These are phyloP conservation scores for Rhodotorula sp. DNA, from an alignment of 1,284 basidiomycete species.

Conservation along the genomic window DNA sequence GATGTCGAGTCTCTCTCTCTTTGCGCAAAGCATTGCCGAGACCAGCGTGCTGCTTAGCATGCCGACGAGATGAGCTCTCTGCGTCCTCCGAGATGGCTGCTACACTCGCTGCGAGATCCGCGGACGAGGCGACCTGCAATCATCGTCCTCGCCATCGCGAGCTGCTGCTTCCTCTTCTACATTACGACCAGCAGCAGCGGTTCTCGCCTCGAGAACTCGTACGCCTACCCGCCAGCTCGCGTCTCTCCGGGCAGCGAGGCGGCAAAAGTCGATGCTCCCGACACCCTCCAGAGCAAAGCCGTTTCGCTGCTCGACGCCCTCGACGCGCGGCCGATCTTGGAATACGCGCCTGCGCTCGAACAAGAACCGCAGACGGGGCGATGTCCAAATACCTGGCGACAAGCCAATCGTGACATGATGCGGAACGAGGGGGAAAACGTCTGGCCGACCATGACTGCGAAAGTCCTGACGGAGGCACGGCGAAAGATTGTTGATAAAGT, in stretches of 20 bases:
- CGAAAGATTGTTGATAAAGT: slow-evolving; percentile 49
- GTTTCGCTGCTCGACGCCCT: not conserved
- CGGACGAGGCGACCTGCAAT: not conserved
- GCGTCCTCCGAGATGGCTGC: not conserved
- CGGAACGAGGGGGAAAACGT: slow-evolving; percentile 45
- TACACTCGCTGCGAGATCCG: not conserved
- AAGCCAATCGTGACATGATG: slow-evolving; percentile 52
- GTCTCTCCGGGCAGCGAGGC: not conserved
- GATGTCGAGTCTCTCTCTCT: too few relatives aligned
- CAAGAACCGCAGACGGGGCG: not conserved
- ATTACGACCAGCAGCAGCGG: too few relatives aligned
- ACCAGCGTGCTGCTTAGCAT: not conserved
- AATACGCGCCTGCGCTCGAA: not conserved
- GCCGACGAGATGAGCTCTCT: not conserved
- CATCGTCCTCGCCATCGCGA: not conserved
- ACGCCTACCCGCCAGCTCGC: not conserved
- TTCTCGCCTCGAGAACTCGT: not conserved
- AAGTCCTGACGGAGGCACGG: slow-evolving; percentile 47
- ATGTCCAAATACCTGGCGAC: slow-evolving; percentile 35
- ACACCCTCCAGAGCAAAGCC: not conserved
- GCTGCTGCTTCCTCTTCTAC: not conserved
- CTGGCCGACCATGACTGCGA: slow-evolving; percentile 48
- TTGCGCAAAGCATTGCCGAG: too few relatives aligned
- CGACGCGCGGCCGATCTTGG: not conserved
- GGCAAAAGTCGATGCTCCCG: not conserved